phyloP scores from a whole-genome alignment of 1,284 basidiomycete genomes.

The Fomitiporia mediterranea region DNA sequence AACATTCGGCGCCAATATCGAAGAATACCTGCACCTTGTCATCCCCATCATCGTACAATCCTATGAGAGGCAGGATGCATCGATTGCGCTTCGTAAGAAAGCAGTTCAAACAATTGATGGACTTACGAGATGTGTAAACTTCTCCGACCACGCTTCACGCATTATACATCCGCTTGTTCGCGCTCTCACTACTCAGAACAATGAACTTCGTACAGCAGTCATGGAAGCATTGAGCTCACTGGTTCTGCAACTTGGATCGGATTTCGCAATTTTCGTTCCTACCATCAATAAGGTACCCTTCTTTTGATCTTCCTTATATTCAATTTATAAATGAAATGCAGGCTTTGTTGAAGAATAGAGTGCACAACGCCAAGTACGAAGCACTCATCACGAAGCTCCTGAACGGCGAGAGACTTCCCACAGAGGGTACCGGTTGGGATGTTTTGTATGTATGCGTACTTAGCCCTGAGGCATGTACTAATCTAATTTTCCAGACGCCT shows the following conservation, averaged over 20 bases:
- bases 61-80: conserved; percentile 82
- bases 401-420: conserved; percentile 88
- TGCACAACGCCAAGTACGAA: conserved; percentile 87
- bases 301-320: conserved; percentile 2
- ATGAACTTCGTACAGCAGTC: conserved; percentile 79
- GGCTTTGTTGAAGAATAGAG: conserved; percentile 75
- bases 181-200: conserved; percentile 75
- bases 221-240: conserved; percentile 95
- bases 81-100: conserved; percentile 74
- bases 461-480: conserved; percentile 15
- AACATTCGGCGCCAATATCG: conserved; percentile 94
- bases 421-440: conserved; percentile 60
- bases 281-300: conserved; percentile 89
- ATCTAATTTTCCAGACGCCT: conserved; percentile 35
- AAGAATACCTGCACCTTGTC: conserved; percentile 97
- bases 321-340: conserved; percentile 29
- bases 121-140: conserved; percentile 91
- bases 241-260: conserved; percentile 89
- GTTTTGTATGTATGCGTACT: conserved; percentile 41
- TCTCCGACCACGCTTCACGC: conserved; percentile 97
- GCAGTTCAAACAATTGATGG: conserved; percentile 92
- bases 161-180: conserved; percentile 96
- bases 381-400: conserved; percentile 84
- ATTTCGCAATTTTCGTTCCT: conserved; percentile 96
- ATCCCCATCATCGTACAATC: conserved; percentile 93